These are phyloP conservation scores for Epicoccum nigrum DNA, from an alignment of 2,329 filamentous ascomycete genomes.

Conservation along the genomic window DNA sequence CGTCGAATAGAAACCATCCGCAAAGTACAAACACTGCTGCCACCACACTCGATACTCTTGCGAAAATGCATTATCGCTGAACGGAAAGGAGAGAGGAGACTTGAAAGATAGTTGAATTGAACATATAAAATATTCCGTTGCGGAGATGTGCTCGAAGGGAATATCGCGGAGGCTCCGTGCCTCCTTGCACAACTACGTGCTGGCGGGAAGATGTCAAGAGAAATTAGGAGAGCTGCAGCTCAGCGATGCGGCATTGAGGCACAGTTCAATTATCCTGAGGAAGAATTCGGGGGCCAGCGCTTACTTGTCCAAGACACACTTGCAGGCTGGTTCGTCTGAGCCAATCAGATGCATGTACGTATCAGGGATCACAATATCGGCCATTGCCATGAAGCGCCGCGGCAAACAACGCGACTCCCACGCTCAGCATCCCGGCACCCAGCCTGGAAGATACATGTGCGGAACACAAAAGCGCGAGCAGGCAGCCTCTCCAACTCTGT, in stretches of 20 bases:
- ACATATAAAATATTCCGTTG: not conserved
- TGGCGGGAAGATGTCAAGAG: not conserved
- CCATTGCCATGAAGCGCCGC: no score
- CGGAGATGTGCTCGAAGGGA: not conserved
- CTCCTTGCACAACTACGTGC: constrained; percentile 8
- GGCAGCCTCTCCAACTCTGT: not conserved
- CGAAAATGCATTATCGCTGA: constrained; percentile 17
- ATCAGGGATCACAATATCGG: no score
- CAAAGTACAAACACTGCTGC: constrained; percentile 23
- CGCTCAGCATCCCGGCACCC: not conserved
- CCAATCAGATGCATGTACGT: no score
- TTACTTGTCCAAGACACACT: no score
- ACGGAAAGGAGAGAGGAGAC: constrained; percentile 4
- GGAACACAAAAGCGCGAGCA: not conserved
- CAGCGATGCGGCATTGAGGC: constrained; percentile 17
- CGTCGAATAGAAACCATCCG: constrained; percentile 21
- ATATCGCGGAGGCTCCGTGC: constrained; percentile 8
- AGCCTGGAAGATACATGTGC: not conserved
- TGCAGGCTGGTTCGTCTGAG: no score
- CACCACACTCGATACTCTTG: constrained; percentile 19
- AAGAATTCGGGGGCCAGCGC: no score
- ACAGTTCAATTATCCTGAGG: constrained; percentile 10
- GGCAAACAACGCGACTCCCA: no score
- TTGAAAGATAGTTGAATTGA: constrained; percentile 1
- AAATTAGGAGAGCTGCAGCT: not conserved